These are phyloP conservation scores for Lipomyces yamanashiensis DNA, from an alignment of 805 yeast genomes.

Conservation along the genomic window DNA sequence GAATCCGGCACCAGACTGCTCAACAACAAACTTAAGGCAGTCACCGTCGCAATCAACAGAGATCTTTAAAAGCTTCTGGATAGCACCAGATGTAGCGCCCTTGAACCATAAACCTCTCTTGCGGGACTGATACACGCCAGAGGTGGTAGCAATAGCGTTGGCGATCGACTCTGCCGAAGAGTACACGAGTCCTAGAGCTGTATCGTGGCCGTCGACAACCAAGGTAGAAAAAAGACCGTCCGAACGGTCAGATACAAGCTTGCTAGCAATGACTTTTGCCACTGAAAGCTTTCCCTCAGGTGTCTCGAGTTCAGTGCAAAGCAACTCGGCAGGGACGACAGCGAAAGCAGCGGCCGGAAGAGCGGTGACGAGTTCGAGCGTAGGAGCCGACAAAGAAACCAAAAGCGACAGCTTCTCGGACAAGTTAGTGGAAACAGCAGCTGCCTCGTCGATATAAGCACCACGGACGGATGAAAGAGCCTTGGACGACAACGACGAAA, in stretches of 20 bases:
- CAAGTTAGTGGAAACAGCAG: slow-evolving; percentile 20
- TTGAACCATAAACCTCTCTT: slow-evolving; percentile 91
- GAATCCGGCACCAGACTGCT: slow-evolving; percentile 85
- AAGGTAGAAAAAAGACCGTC: slow-evolving; percentile 88
- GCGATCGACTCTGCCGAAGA: slow-evolving; percentile 81
- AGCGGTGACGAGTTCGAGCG: slow-evolving; percentile 21
- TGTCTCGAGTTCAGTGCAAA: slow-evolving; percentile 32
- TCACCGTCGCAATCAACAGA: slow-evolving; percentile 92
- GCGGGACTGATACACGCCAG: slow-evolving; percentile 94
- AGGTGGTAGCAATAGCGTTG: slow-evolving; percentile 76
- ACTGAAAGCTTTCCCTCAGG: slow-evolving; percentile 29
- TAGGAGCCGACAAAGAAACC: slow-evolving; percentile 32
- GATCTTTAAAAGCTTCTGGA: slow-evolving; percentile 71
- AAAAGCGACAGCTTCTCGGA: slow-evolving; percentile 29
- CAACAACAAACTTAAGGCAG: slow-evolving; percentile 83
- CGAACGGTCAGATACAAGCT: slow-evolving; percentile 67
- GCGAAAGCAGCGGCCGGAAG: slow-evolving; percentile 29
- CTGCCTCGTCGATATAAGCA: slow-evolving; percentile 24
- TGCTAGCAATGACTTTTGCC: slow-evolving; percentile 27
- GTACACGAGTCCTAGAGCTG: slow-evolving; percentile 86
- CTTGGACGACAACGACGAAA: slow-evolving; percentile 33
- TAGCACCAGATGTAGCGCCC: slow-evolving; percentile 96
- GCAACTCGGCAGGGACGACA: slow-evolving; percentile 30
- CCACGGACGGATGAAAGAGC: slow-evolving; percentile 33
- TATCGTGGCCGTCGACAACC: slow-evolving; percentile 70